phyloP scores from a whole-genome alignment of 2,329 filamentous ascomycete species.

The Monosporascus sp. region DNA sequence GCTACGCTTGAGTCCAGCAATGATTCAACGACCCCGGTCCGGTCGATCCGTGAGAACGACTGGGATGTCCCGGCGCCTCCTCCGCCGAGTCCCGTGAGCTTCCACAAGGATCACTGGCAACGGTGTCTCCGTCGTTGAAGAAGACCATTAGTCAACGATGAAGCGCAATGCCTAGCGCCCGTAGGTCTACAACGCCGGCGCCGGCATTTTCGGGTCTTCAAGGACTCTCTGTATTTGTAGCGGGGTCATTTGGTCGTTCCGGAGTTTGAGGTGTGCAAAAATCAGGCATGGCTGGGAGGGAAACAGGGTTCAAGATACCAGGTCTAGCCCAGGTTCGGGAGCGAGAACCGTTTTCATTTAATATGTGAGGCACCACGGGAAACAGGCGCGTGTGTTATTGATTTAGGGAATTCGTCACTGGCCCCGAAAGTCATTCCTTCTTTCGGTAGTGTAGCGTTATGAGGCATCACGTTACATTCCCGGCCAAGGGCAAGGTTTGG shows the following conservation, averaged over 20 bases:
- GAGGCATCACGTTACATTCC: neutral
- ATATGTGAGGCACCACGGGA: neutral
- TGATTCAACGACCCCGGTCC: slow-evolving; percentile 39
- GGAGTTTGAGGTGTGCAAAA: neutral
- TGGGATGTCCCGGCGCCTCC: slow-evolving; percentile 61
- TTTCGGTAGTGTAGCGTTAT: neutral
- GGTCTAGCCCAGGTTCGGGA: neutral
- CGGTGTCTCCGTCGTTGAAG: slow-evolving; percentile 27
- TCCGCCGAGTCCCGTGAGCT: slow-evolving; percentile 59
- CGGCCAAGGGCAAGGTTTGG: neutral
- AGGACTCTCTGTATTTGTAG: neutral
- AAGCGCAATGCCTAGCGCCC: neutral
- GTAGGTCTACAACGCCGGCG: neutral
- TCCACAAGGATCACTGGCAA: slow-evolving; percentile 52
- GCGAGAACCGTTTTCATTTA: neutral
- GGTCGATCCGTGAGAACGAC: slow-evolving; percentile 50
- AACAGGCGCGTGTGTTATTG: neutral
- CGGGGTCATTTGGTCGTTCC: neutral
- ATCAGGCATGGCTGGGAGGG: neutral
- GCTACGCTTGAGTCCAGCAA: slow-evolving; percentile 41
- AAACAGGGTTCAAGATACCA: neutral
- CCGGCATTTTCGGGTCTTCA: neutral
- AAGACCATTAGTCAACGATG: neutral
- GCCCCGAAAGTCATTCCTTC: neutral
- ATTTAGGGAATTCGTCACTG: neutral